These are phyloP conservation scores for Colletotrichum sublineola DNA, from an alignment of 2,329 filamentous ascomycete species.

Conservation along the genomic window DNA sequence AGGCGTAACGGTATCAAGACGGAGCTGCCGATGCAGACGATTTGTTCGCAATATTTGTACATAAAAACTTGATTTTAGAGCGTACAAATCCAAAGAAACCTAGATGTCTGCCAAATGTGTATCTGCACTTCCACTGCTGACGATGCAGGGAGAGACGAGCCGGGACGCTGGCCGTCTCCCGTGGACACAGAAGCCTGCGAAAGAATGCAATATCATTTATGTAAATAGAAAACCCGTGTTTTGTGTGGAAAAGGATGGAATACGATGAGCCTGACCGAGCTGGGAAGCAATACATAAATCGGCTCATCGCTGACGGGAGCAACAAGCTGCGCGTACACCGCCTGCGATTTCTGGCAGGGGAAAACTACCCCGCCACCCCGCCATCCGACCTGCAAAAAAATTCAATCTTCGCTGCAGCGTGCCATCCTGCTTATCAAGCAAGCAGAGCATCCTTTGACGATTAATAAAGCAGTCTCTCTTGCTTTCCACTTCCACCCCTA, in stretches of 20 bases:
- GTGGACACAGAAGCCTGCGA: too few species aligned
- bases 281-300: too few species aligned
- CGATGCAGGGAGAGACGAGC: background rate
- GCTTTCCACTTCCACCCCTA: background rate
- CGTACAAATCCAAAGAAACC: background rate
- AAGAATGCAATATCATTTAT: too few species aligned
- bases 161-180: background rate
- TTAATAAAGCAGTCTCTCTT: constrained; percentile 30
- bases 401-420: constrained; percentile 5
- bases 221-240: background rate
- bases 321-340: constrained; percentile 13
- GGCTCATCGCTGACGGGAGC: background rate
- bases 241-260: background rate
- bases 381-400: constrained; percentile 40
- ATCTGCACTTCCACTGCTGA: background rate
- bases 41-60: background rate
- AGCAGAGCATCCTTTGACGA: constrained; percentile 32
- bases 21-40: too few species aligned
- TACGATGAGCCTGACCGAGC: background rate
- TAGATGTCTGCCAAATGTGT: background rate
- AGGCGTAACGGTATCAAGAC: background rate
- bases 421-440: constrained; percentile 41
- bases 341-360: constrained; percentile 26
- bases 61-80: too few species aligned
- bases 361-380: constrained; percentile 40